Conservation (phyloP, 73 alveolate genomes). For the Halteria grandinella region DNA sequence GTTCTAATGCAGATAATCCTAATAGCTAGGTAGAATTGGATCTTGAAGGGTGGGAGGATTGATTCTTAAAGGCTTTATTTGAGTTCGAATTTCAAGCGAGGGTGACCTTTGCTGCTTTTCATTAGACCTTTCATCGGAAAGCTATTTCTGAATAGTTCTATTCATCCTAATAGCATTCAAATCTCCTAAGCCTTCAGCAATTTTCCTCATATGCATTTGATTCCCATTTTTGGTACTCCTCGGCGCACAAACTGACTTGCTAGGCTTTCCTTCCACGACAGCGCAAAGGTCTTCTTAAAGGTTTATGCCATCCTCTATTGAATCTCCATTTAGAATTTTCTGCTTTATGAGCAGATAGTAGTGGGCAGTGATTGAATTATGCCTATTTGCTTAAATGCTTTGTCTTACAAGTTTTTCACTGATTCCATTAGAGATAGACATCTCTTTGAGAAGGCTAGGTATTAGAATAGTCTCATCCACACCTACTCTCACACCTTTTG, state of each 20-base stretch:
- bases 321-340: conserved; percentile 17
- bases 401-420: conserved; percentile 79
- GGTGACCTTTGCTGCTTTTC: background rate
- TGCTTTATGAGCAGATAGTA: conserved; percentile 82
- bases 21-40: conserved; percentile 13
- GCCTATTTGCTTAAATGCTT: conserved; percentile 88
- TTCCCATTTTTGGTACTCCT: conserved; percentile 23
- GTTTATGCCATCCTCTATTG: background rate
- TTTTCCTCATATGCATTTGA: conserved; percentile 16
- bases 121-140: conserved; percentile 8
- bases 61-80: too few relatives aligned
- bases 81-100: background rate
- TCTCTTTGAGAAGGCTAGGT: conserved; percentile 61
- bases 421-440: conserved; percentile 23
- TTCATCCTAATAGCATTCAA: conserved; percentile 2
- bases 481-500: conserved; percentile 54
- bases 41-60: conserved; percentile 39
- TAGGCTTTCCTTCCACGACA: conserved; percentile 8
- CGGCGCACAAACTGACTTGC: conserved; percentile 40
- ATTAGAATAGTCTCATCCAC: conserved; percentile 34
- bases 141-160: conserved; percentile 20
- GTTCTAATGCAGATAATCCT: conserved; percentile 9
- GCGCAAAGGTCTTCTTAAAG: background rate
- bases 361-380: conserved; percentile 90
- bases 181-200: conserved; percentile 49